Conservation (phyloP, 805 yeast genomes). For the Candida suzukii region DNA sequence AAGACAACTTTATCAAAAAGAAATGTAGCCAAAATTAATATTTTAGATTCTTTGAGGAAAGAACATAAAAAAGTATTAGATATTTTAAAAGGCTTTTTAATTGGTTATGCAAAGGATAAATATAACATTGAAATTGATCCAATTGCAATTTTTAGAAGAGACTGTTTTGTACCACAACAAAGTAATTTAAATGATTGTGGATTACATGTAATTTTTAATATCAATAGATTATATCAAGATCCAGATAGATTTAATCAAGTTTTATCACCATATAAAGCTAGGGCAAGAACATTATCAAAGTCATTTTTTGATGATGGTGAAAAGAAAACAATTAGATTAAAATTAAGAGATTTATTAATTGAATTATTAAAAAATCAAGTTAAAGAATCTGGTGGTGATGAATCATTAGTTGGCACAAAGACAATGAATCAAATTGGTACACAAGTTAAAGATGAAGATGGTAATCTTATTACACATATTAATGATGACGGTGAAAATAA, state of each 20-base stretch:
- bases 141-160: conserved; percentile 31
- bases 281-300: conserved; percentile 8
- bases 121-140: conserved; percentile 39
- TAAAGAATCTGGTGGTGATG: conserved; percentile 14
- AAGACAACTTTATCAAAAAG: conserved; percentile 1
- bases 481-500: too few relatives aligned
- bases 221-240: conserved; percentile 47
- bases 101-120: conserved; percentile 64
- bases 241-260: conserved; percentile 33
- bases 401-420: conserved; percentile 15
- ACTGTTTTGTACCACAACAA: conserved; percentile 64
- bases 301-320: conserved; percentile 20
- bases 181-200: conserved; percentile 93
- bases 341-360: conserved; percentile 17
- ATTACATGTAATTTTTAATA: conserved; percentile 76
- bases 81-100: conserved; percentile 53
- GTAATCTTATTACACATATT: not conserved
- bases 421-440: conserved; percentile 3
- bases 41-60: conserved; percentile 73
- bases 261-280: conserved; percentile 9
- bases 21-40: conserved; percentile 36
- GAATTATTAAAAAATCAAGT: conserved; percentile 22
- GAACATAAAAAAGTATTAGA: conserved; percentile 43
- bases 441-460: not conserved
- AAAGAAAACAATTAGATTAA: conserved; percentile 16